Evolutionary conservation across 1,284 basidiomycete species (phyloP).

Genomic region (Thelephora terrestris): DNA sequence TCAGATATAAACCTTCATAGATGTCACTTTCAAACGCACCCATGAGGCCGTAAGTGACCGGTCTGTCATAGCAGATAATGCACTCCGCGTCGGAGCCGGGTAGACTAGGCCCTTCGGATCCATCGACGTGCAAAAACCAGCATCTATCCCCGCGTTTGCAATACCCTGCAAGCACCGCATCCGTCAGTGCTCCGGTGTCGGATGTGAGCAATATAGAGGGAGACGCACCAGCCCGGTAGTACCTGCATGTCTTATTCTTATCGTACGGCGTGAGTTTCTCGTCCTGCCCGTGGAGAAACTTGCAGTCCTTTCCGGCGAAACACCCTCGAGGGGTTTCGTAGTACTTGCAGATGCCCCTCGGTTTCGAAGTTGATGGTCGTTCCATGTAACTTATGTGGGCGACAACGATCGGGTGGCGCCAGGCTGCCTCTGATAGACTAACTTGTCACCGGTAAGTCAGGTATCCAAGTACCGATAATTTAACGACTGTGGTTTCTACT

Average conservation of each 20-base stretch:
- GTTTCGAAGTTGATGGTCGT: slow-evolving; percentile 1
- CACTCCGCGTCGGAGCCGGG: slow-evolving; percentile 31
- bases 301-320: slow-evolving; percentile 54
- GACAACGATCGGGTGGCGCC: too few species aligned
- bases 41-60: slow-evolving; percentile 56
- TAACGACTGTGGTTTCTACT: too few species aligned
- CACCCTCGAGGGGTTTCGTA: slow-evolving; percentile 53
- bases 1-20: slow-evolving; percentile 3
- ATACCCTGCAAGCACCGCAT: slow-evolving; percentile 32
- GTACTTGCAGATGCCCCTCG: slow-evolving; percentile 50
- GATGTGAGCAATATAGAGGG: neutral
- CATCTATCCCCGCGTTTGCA: slow-evolving; percentile 57
- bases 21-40: slow-evolving; percentile 27
- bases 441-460: too few species aligned
- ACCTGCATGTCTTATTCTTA: slow-evolving; percentile 54
- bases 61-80: slow-evolving; percentile 65
- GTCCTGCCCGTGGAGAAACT: slow-evolving; percentile 55
- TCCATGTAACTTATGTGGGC: neutral
- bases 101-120: slow-evolving; percentile 7
- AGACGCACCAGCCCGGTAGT: slow-evolving; percentile 43
- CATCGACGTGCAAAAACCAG: slow-evolving; percentile 55
- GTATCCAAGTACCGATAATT: too few species aligned
- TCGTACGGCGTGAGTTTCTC: slow-evolving; percentile 56
- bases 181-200: neutral
- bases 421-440: too few species aligned